Conservation (phyloP, 2,329 filamentous ascomycete genomes). For the Teratosphaeria pseudoeucalypti region DNA sequence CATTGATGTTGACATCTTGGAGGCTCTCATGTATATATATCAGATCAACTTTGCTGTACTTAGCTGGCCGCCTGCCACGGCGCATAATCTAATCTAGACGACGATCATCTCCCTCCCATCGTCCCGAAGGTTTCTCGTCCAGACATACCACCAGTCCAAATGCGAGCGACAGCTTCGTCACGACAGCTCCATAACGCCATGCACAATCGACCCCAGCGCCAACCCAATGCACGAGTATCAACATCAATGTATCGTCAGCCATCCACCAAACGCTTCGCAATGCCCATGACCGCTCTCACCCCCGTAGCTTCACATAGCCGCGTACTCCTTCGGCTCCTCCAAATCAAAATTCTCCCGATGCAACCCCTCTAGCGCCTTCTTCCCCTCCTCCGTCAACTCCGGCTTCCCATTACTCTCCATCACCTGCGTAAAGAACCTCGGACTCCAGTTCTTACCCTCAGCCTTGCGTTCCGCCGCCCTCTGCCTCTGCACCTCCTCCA, state of each 20-base stretch:
- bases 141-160: background rate
- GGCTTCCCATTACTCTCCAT: conserved; percentile 50
- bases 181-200: background rate
- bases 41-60: background rate
- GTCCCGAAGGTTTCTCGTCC: background rate
- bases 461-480: conserved; percentile 72
- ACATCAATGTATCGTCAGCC: background rate
- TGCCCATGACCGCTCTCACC: background rate
- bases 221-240: background rate
- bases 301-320: conserved; percentile 13
- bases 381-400: conserved; percentile 53
- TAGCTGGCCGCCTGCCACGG: background rate
- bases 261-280: background rate
- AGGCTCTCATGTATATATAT: background rate
- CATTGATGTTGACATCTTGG: background rate
- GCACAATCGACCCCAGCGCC: background rate
- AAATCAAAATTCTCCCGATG: conserved; percentile 43
- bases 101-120: background rate
- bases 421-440: conserved; percentile 70
- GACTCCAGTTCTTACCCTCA: conserved; percentile 61
- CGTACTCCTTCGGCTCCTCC: conserved; percentile 33
- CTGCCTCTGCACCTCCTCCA: conserved; percentile 81
- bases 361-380: conserved; percentile 45
- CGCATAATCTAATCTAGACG: background rate
- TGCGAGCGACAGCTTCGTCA: background rate